A percentile compares a stretch with the other conserved stretches of the same genome.
phyloP scores from a whole-genome alignment of 1,284 basidiomycete genomes.

The Sporisorium iseilematis-ciliati region DNA sequence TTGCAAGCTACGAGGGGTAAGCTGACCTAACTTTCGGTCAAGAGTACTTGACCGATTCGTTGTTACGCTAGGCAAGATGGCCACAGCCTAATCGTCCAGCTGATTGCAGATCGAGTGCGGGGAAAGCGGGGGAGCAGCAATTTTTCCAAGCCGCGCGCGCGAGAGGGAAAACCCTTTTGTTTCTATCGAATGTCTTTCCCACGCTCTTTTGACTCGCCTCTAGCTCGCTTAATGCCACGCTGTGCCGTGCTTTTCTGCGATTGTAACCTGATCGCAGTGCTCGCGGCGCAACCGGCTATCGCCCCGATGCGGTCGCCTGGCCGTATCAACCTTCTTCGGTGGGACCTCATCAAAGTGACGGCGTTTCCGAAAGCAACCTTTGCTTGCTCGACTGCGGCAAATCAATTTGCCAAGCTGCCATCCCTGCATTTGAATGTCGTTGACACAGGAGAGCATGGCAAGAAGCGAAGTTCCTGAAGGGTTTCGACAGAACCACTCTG shows the following conservation, averaged over 20 bases:
- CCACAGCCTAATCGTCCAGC: slow-evolving; percentile 1
- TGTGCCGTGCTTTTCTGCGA: background rate
- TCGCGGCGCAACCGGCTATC: too few relatives aligned
- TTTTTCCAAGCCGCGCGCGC: background rate
- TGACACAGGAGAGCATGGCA: background rate
- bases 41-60: too few relatives aligned
- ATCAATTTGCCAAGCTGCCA: background rate
- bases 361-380: too few relatives aligned
- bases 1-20: too few relatives aligned
- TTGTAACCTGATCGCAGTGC: too few relatives aligned
- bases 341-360: too few relatives aligned
- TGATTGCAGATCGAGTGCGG: slow-evolving; percentile 9
- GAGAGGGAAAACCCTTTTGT: background rate
- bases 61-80: too few relatives aligned
- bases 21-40: background rate
- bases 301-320: too few relatives aligned
- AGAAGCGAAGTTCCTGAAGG: slow-evolving; percentile 6
- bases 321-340: too few relatives aligned
- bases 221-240: slow-evolving; percentile 4
- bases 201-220: slow-evolving; percentile 4
- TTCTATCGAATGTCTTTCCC: background rate
- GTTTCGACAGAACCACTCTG: background rate
- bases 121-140: slow-evolving; percentile 6
- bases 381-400: background rate
- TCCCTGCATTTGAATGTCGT: background rate